Conservation (phyloP, 345 rosid genomes). For the Trapa bicornis region DNA sequence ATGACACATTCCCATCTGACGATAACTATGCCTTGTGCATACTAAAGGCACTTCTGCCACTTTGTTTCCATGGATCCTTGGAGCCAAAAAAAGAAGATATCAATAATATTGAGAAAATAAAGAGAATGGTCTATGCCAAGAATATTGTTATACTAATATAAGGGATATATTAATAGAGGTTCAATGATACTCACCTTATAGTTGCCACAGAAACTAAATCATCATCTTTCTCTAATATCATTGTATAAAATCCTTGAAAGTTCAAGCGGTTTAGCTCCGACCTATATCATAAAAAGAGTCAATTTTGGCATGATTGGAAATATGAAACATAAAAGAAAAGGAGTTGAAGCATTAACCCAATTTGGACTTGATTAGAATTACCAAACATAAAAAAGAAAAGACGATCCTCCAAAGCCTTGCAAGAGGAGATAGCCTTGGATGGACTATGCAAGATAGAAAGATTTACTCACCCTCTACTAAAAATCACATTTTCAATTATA, state of each 20-base stretch:
- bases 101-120: not conserved
- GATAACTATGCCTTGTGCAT: conserved; percentile 30
- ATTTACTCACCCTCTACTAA: conserved; percentile 23
- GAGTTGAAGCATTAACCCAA: not conserved
- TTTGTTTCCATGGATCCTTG: conserved; percentile 36
- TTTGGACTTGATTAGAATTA: not conserved
- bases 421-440: not conserved
- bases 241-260: conserved; percentile 49
- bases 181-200: conserved; percentile 21
- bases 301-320: not conserved
- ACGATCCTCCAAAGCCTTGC: too few species aligned
- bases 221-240: conserved; percentile 39
- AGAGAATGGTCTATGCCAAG: not conserved
- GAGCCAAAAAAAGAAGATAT: not conserved
- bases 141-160: not conserved
- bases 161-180: not conserved
- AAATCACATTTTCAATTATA: conserved; percentile 48
- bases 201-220: conserved; percentile 45
- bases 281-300: conserved; percentile 4
- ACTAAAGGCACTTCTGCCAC: conserved; percentile 51
- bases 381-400: not conserved
- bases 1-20: conserved; percentile 38
- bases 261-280: conserved; percentile 31
- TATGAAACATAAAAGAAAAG: not conserved
- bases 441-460: not conserved